Base-by-base conservation (phyloP, 2,329 filamentous ascomycete species). In the Falciphora oryzae region DNA sequence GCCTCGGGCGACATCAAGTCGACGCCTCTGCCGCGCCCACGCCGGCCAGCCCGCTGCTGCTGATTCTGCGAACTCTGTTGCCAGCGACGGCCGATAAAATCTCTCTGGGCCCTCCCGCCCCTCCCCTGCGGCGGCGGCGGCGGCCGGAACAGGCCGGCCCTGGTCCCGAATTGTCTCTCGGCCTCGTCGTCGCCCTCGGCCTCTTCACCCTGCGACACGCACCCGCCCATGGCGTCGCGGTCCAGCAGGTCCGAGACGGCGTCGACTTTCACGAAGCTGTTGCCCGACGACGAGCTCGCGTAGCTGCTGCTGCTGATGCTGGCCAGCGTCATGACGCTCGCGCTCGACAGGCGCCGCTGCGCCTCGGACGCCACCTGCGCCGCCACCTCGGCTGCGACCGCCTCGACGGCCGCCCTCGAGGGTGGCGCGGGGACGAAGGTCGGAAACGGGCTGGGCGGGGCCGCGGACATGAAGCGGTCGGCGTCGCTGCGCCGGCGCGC, bases 221-320 rank as follows among this genome's bases (percentile, higher is more conserved):
- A 62, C 25, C 60, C 60, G 5, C 60, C 60, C 60, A 62, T 62
- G 27, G 60, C 60, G 32, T 62, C 60, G 38, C 35, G 25, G 60
- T 62, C 60, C 10, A 62, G 60, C 35, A 62, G 38, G 5, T 62
- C 27, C 38, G 60, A 62, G 25, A 29, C 35, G n/a, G 60, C 35
- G 27, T 62, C 60, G 18, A 62, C 60, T 16, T 62, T 38, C 0
- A 44, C 44, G n/a, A 50, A 38, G 32, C 59, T 61, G 35, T 44
- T 28, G 25, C 32, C 28, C 25, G 59, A 61, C 35, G 35, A 35
- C 25, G 38, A 61, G 59, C 59, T 61, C 32, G 32, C 44, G 27
- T 50, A 50, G 60, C 60, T 62, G 18, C 60, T 44, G 13, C 22
- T 38, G n/a, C 29, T 25, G 35, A 50, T 14, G 59, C 59, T 61